Percentiles rank a stretch among this genome's conserved stretches.
phyloP scores from a whole-genome alignment of 352 stramenopile species.

The Phytophthora pini region DNA sequence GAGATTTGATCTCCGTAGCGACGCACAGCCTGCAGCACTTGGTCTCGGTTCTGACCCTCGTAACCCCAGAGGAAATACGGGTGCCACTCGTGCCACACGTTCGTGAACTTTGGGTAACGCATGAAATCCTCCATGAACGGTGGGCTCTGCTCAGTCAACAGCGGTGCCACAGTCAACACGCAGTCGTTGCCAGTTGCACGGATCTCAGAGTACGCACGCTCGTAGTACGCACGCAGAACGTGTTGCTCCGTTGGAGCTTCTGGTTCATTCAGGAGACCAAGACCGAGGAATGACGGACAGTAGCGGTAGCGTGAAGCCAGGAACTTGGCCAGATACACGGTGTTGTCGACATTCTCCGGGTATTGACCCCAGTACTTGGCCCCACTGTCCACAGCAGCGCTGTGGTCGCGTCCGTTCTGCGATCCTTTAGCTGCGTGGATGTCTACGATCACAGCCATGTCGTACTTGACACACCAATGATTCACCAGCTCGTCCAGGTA shows the following conservation, averaged over 20 bases:
- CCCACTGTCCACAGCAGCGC: conserved; percentile 52
- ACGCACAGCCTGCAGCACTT: conserved; percentile 67
- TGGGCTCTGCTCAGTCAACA: conserved; percentile 64
- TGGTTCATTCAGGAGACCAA: conserved; percentile 81
- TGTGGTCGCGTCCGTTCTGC: conserved; percentile 85
- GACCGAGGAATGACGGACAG: conserved; percentile 74
- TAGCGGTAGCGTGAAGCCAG: conserved; percentile 73
- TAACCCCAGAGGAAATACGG: conserved; percentile 90
- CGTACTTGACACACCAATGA: conserved; percentile 52
- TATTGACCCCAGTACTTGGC: conserved; percentile 65
- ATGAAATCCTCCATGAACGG: conserved; percentile 72
- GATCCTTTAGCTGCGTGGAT: conserved; percentile 85
- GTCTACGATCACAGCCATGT: conserved; percentile 76
- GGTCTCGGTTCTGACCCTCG: conserved; percentile 56
- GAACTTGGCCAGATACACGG: conserved; percentile 58
- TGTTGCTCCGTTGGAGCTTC: conserved; percentile 53
- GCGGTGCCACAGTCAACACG: conserved; percentile 65
- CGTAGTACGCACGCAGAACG: conserved; percentile 79
- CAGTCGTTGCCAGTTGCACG: conserved; percentile 74
- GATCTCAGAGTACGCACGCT: conserved; percentile 73
- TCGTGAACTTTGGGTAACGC: conserved; percentile 58
- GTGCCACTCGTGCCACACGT: conserved; percentile 90
- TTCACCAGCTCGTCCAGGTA: conserved; percentile 65
- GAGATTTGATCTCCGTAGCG: conserved; percentile 63
- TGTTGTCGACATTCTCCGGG: conserved; percentile 73